phyloP scores from a whole-genome alignment of 495 filamentous ascomycete species.

The Terfezia boudieri region DNA sequence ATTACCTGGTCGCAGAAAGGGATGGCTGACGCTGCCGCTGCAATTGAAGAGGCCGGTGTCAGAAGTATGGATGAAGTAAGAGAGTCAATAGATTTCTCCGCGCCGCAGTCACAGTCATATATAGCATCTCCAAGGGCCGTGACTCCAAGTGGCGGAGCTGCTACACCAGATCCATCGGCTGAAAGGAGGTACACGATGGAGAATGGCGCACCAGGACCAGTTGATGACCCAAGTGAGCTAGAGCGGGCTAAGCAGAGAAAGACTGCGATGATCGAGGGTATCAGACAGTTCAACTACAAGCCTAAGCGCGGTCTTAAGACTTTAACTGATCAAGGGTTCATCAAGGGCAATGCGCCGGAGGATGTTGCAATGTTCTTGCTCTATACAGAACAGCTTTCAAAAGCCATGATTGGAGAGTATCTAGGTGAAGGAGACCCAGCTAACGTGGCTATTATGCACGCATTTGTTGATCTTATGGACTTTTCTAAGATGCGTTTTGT shows the following conservation, averaged over 20 bases:
- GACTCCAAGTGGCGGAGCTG: not conserved
- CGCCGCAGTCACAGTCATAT: conserved; percentile 27
- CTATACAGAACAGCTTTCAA: conserved; percentile 54
- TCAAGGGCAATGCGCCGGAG: conserved; percentile 46
- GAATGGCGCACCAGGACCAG: conserved; percentile 1
- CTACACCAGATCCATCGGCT: not conserved
- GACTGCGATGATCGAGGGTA: conserved; percentile 68
- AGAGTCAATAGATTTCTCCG: conserved; percentile 52
- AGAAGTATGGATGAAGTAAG: conserved; percentile 44
- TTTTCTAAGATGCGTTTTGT: conserved; percentile 87
- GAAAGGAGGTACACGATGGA: conserved; percentile 14
- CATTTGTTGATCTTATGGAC: conserved; percentile 89
- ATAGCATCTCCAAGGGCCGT: conserved; percentile 24
- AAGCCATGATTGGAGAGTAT: conserved; percentile 80
- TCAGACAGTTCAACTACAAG: conserved; percentile 94
- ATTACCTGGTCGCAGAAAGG: conserved; percentile 80
- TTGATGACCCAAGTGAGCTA: conserved; percentile 71
- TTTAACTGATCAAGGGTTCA: conserved; percentile 65
- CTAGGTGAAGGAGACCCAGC: conserved; percentile 80
- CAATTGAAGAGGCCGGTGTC: not conserved
- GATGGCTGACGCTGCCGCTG: conserved; percentile 30
- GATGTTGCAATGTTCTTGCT: conserved; percentile 74
- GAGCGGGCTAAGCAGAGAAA: conserved; percentile 87
- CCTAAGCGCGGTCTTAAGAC: conserved; percentile 82
- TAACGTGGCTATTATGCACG: conserved; percentile 94